Conservation (phyloP, 148 eudicot genomes). For the Dianthus caryophyllus region DNA sequence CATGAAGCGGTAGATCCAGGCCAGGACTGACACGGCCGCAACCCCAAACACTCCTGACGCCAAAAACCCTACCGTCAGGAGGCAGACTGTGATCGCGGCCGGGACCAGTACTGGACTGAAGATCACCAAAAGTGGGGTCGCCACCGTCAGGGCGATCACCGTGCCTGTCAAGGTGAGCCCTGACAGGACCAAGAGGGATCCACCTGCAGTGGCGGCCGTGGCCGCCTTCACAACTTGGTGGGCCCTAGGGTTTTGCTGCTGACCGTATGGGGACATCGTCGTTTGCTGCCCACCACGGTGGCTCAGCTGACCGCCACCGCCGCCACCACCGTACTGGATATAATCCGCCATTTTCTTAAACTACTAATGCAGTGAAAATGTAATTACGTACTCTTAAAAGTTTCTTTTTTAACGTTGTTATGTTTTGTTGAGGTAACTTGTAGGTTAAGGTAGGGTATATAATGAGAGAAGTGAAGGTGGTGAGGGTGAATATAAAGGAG, state of each 20-base stretch:
- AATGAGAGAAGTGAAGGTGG: background rate
- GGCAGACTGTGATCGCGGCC: constrained; percentile 36
- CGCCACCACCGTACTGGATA: constrained; percentile 11
- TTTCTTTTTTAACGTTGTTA: background rate
- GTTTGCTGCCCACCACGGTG: constrained; percentile 5
- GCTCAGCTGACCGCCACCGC: background rate
- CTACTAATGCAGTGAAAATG: too few relatives aligned
- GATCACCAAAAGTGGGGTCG: constrained; percentile 49
- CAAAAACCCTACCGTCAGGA: constrained; percentile 40
- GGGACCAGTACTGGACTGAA: constrained; percentile 69
- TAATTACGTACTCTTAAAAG: too few relatives aligned
- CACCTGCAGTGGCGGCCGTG: constrained; percentile 40
- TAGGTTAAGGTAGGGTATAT: background rate
- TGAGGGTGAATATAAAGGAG: constrained; percentile 18
- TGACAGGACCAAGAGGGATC: constrained; percentile 43
- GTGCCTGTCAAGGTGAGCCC: constrained; percentile 46
- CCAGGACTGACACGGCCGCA: constrained; percentile 47
- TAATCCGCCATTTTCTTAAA: constrained; percentile 19
- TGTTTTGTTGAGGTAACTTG: background rate
- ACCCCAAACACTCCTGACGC: constrained; percentile 62
- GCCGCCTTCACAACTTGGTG: constrained; percentile 49
- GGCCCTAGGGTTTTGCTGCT: constrained; percentile 23
- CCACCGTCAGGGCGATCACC: constrained; percentile 39
- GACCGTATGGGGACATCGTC: background rate
- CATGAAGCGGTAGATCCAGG: constrained; percentile 65